These are phyloP conservation scores for Pythium dissimile DNA, from an alignment of 352 stramenopile species.

Conservation along the genomic window DNA sequence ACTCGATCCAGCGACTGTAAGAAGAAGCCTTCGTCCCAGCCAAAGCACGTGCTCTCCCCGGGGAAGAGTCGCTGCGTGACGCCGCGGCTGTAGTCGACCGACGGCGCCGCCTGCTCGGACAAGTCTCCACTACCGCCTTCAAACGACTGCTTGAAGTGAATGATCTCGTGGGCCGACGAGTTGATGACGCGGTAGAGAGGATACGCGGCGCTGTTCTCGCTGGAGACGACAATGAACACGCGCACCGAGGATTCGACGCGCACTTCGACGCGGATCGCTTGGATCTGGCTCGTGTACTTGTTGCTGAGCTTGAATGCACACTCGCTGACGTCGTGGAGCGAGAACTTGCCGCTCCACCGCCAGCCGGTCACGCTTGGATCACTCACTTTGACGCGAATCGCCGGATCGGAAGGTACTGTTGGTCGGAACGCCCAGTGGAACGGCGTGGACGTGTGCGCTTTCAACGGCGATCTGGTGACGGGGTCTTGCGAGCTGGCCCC, in stretches of 20 bases:
- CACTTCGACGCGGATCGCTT: constrained; percentile 78
- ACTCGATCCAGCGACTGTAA: constrained; percentile 62
- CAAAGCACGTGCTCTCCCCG: constrained; percentile 72
- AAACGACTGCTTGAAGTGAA: constrained; percentile 83
- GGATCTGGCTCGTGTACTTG: constrained; percentile 68
- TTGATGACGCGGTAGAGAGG: constrained; percentile 84
- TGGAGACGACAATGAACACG: constrained; percentile 71
- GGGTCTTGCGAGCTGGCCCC: constrained; percentile 9
- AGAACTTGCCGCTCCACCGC: constrained; percentile 81
- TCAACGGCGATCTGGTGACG: constrained; percentile 14
- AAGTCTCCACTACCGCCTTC: constrained; percentile 43
- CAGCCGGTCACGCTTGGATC: constrained; percentile 40
- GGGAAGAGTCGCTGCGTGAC: constrained; percentile 67
- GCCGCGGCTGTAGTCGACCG: constrained; percentile 47
- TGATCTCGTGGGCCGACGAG: constrained; percentile 53
- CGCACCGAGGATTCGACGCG: constrained; percentile 67
- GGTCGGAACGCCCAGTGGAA: constrained; percentile 67
- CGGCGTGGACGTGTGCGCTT: constrained; percentile 42
- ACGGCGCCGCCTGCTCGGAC: constrained; percentile 35
- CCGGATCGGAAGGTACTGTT: constrained; percentile 50
- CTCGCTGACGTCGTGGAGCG: constrained; percentile 79
- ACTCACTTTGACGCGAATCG: constrained; percentile 60
- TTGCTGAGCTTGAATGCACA: constrained; percentile 85
- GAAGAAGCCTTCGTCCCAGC: constrained; percentile 84
- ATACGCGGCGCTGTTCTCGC: constrained; percentile 55